Evolutionary conservation across 441 rosid genomes (phyloP).

Genomic region (Croton setiger): DNA sequence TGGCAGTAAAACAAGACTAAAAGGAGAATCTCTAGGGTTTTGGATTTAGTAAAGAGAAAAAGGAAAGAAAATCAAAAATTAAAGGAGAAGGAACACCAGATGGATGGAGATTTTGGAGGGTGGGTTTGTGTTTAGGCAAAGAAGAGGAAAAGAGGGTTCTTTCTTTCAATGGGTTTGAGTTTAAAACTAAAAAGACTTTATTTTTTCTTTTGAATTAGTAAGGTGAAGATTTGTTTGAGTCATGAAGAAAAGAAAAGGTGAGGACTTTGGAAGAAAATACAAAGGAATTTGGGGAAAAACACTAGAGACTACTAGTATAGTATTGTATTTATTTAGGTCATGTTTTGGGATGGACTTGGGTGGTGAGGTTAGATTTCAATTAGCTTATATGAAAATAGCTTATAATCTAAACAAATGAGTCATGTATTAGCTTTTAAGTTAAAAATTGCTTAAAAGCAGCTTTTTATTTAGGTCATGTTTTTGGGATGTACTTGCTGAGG

Average conservation of each 20-base stretch:
- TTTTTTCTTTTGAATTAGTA: not conserved
- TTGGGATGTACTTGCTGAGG: no score
- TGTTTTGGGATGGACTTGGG: not conserved
- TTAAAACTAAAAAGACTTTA: not conserved
- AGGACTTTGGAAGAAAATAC: not conserved
- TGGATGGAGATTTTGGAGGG: not conserved
- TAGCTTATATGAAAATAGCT: no score
- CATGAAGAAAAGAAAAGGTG: not conserved
- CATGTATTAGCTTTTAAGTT: no score
- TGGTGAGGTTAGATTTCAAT: not conserved
- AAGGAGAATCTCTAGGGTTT: conserved; percentile 17
- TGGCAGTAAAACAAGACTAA: not conserved
- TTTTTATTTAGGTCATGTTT: no score
- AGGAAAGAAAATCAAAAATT: not conserved
- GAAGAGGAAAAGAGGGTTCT: not conserved
- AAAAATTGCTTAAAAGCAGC: no score
- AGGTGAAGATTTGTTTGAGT: not conserved
- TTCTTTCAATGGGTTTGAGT: not conserved
- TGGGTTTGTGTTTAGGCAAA: not conserved
- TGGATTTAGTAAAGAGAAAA: not conserved
- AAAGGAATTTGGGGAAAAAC: not conserved
- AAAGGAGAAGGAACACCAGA: not conserved
- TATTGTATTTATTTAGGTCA: no score
- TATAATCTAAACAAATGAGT: no score
- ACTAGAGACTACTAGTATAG: no score